phyloP scores from a whole-genome alignment of 169 alveolate species.

The Cryptosporidium felis region DNA sequence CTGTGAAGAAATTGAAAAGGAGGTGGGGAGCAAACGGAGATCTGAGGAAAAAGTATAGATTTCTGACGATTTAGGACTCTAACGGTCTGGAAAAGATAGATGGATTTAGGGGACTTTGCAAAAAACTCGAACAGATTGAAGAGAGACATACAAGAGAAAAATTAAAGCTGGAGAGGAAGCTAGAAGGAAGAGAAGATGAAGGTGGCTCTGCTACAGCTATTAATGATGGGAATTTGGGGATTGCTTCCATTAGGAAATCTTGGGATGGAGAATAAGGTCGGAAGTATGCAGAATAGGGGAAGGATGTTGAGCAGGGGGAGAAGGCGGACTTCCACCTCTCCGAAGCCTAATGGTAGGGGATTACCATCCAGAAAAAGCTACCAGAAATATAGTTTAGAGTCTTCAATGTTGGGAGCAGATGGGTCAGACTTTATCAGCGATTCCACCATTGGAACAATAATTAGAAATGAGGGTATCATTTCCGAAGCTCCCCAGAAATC shows the following conservation, averaged over 20 bases:
- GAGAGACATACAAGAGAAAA: too few species aligned
- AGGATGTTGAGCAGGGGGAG: conserved; percentile 19
- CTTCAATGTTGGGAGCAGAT: conserved; percentile 6
- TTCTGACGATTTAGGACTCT: too few species aligned
- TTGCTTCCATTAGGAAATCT: not conserved
- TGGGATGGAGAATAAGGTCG: not conserved
- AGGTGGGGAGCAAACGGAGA: too few species aligned
- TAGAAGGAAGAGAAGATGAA: conserved; percentile 1
- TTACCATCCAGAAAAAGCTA: not conserved
- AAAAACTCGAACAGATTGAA: too few species aligned
- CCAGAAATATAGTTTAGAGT: not conserved
- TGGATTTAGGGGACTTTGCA: too few species aligned
- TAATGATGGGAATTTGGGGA: not conserved
- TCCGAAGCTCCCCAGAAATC: conserved; percentile 30
- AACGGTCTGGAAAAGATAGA: too few species aligned
- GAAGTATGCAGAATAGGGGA: not conserved
- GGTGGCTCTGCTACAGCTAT: not conserved
- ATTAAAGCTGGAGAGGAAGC: too few species aligned
- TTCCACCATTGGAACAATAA: conserved; percentile 8
- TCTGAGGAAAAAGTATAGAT: too few species aligned
- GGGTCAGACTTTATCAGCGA: conserved; percentile 28
- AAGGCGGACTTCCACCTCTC: not conserved
- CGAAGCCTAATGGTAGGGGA: not conserved
- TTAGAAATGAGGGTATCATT: not conserved
- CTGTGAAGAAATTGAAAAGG: too few species aligned